Conservation (phyloP, 352 stramenopile species). For the Phytopythium sindhum region DNA sequence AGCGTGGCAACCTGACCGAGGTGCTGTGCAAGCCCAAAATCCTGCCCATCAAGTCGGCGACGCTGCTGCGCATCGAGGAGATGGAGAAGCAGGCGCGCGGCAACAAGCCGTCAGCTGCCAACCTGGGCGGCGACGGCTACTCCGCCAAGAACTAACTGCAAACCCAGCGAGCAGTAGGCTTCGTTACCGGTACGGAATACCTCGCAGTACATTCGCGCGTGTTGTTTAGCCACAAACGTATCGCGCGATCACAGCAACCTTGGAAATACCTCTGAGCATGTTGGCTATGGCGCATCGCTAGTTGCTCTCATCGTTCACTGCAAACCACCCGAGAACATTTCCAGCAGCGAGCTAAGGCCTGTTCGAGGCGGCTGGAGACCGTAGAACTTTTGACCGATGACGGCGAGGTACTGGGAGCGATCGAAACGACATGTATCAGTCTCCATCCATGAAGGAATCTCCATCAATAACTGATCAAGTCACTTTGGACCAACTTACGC, state of each 20-base stretch:
- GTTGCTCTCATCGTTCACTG: conserved; percentile 15
- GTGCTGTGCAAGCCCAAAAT: conserved; percentile 80
- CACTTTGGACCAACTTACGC: conserved; percentile 29
- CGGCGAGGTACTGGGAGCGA: conserved; percentile 63
- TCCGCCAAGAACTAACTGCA: conserved; percentile 11
- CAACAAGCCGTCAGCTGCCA: conserved; percentile 21
- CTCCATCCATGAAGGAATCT: neutral
- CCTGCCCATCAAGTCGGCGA: conserved; percentile 87
- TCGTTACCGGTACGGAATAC: no score
- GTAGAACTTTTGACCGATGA: conserved; percentile 86
- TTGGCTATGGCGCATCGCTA: neutral
- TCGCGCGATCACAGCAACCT: no score
- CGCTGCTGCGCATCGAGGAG: conserved; percentile 81
- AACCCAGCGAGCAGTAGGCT: no score
- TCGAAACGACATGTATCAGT: conserved; percentile 1
- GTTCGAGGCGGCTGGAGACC: conserved; percentile 74
- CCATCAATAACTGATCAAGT: no score
- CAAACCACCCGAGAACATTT: conserved; percentile 85
- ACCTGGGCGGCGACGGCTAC: conserved; percentile 12
- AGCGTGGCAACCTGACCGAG: conserved; percentile 1
- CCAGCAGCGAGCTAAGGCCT: conserved; percentile 76
- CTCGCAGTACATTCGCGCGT: no score
- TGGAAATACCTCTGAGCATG: neutral
- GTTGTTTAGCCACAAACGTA: no score
- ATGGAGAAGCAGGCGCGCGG: conserved; percentile 72